Evolutionary conservation across 306 rosid genomes (phyloP).

Genomic region (Trifolium repens): DNA sequence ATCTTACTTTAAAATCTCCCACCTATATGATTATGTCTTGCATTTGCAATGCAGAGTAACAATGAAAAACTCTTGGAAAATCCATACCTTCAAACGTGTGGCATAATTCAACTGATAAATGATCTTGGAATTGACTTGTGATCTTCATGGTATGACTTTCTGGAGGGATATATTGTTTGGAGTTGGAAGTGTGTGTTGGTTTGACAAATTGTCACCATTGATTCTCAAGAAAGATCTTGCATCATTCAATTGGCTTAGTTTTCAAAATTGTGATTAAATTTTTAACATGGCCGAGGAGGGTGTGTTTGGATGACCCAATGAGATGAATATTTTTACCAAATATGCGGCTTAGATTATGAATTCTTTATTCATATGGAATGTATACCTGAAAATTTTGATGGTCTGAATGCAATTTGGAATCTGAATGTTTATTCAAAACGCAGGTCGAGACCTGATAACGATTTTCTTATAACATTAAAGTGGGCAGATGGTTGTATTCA

Average conservation of each 20-base stretch:
- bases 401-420: no score
- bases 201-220: constrained; percentile 38
- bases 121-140: constrained; percentile 86
- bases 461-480: no score
- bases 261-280: constrained; percentile 42
- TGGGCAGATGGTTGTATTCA: constrained; percentile 65
- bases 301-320: not conserved
- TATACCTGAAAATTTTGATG: no score
- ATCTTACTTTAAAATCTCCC: constrained; percentile 48
- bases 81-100: constrained; percentile 99
- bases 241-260: constrained; percentile 34
- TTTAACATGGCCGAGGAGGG: constrained; percentile 47
- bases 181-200: constrained; percentile 38
- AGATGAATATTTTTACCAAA: no score
- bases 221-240: constrained; percentile 42
- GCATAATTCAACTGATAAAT: constrained; percentile 92
- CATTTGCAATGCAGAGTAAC: constrained; percentile 71
- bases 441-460: no score
- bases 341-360: no score
- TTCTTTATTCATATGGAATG: no score
- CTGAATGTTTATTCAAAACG: no score
- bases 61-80: constrained; percentile 97
- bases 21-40: constrained; percentile 41
- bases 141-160: constrained; percentile 46
- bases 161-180: constrained; percentile 52